A percentile compares a stretch with the other conserved stretches of the same genome.
Evolutionary conservation across 2,329 filamentous ascomycete genomes (phyloP).

Genomic region (Falciphora oryzae): DNA sequence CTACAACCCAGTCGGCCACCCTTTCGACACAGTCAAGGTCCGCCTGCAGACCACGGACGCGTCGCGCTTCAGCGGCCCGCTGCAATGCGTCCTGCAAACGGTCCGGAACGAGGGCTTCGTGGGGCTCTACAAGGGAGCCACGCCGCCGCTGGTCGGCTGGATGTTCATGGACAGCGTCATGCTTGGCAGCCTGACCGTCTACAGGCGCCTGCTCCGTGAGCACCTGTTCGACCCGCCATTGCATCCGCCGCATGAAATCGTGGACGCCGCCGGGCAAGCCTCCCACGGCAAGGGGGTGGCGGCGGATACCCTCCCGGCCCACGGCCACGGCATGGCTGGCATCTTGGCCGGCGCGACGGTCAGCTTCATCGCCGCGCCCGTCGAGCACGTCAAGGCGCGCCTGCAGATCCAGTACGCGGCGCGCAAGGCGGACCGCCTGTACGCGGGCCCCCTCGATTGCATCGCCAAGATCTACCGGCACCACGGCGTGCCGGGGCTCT

Average conservation of each 20-base stretch:
- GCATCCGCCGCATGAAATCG: constrained; percentile 23
- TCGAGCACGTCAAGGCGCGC: constrained; percentile 92
- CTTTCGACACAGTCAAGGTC: constrained; percentile 96
- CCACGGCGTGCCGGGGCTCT: constrained; percentile 76
- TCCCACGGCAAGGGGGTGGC: not conserved
- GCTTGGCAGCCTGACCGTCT: constrained; percentile 87
- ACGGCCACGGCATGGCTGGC: constrained; percentile 85
- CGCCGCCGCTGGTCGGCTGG: constrained; percentile 90
- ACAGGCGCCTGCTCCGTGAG: constrained; percentile 77
- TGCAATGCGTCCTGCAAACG: constrained; percentile 82
- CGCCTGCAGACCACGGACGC: constrained; percentile 80
- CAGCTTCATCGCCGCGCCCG: constrained; percentile 84
- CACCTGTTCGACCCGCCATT: constrained; percentile 62
- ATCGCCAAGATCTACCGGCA: constrained; percentile 59
- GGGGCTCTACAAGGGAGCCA: constrained; percentile 91
- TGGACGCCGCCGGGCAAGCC: constrained; percentile 25
- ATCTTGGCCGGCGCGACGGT: constrained; percentile 85
- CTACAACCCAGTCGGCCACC: constrained; percentile 49
- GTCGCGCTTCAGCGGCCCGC: constrained; percentile 74
- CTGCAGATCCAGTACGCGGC: constrained; percentile 91
- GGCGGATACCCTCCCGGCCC: constrained; percentile 55
- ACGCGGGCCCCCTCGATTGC: constrained; percentile 84
- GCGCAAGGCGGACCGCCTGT: constrained; percentile 69
- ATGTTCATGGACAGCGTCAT: constrained; percentile 95
- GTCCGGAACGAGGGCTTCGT: constrained; percentile 76